Conservation (phyloP, 2,329 filamentous ascomycete species). For the Tolypocladium pustulatum region DNA sequence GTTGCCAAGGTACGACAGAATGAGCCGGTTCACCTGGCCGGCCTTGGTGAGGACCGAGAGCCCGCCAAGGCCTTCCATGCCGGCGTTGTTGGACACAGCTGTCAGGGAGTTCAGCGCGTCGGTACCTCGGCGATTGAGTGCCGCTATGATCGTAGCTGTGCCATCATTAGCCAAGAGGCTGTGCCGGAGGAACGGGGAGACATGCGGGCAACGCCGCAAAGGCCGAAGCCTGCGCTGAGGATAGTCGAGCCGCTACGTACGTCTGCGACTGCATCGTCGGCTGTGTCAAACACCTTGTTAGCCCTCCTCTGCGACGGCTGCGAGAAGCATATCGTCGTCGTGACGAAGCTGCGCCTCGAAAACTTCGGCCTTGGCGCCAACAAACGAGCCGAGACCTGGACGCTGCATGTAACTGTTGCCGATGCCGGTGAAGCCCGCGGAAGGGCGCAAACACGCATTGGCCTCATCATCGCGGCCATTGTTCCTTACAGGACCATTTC, state of each 20-base stretch:
- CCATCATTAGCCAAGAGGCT: neutral
- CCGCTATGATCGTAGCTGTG: conserved; percentile 59
- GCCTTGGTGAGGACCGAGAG: conserved; percentile 57
- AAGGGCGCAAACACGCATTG: neutral
- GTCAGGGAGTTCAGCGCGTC: conserved; percentile 58
- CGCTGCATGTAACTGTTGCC: neutral
- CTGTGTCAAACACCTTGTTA: conserved; percentile 41
- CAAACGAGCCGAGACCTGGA: conserved; percentile 1
- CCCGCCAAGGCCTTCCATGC: conserved; percentile 56
- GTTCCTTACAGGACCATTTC: neutral
- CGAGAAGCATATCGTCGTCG: conserved; percentile 3
- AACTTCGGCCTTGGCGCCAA: neutral
- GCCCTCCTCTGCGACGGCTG: conserved; percentile 16
- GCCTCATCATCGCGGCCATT: conserved; percentile 1
- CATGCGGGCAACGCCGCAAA: conserved; percentile 63
- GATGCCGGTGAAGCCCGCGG: neutral
- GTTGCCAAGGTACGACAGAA: conserved; percentile 65
- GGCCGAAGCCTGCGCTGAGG: conserved; percentile 71
- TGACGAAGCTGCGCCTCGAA: conserved; percentile 1
- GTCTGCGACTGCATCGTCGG: conserved; percentile 60
- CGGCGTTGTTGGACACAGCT: conserved; percentile 74
- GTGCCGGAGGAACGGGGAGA: neutral
- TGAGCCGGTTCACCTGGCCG: conserved; percentile 61
- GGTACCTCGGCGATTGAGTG: conserved; percentile 48
- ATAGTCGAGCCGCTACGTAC: conserved; percentile 60